Evolutionary conservation across 257 asterid species (phyloP), one percentile per base, ranked within the genome.

Genomic region (Primulina tabacum): DNA sequence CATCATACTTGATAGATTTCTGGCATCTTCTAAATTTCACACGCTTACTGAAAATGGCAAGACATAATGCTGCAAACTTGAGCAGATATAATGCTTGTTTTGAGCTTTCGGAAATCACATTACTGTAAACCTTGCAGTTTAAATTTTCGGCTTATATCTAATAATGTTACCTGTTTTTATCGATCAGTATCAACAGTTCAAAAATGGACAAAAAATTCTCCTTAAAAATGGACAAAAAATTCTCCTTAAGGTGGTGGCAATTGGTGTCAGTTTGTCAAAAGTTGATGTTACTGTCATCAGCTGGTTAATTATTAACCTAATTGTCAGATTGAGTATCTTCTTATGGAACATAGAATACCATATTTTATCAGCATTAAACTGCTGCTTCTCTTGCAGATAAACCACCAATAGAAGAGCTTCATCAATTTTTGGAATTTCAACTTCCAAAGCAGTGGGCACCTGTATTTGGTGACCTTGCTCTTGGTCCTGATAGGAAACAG

Each of bases 401-500:
- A 80, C 96, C 96, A 52, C 91, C 96, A 57, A 80, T 83, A 66
- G 96, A 87, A 85, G 93, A 89, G 79, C 80, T 89, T 73, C 77
- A 81, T 55, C 93, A 87, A 50, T 89, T 89, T 76, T 63, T 89
- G 82, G 96, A 89, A 73, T 89, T 89, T 75, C 96, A 89, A 79
- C 87, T 83, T 70, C 96, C 93, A 61, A 85, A 82, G 81, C 90
- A 80, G 64, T 89, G 96, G 96, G 96, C 93, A 64, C 96, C 96
- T 50, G 91, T 89, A 60, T 89, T 82, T 71, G 87, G 93, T 52
- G 96, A 89, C 17, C 87, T 89, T 70, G 86, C 91, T 29, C 76
- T 85, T 37, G 93, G 96, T 60, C 96, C 93, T 17, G 91, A 89
- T 53, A 77, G 85, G 77, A 89, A 85, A 79, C 86, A 82, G 80